Percentiles rank a stretch among this genome's conserved stretches.
Evolutionary conservation across 78 protist genomes (phyloP).

Genomic region (Dictyostelium citrinum): DNA sequence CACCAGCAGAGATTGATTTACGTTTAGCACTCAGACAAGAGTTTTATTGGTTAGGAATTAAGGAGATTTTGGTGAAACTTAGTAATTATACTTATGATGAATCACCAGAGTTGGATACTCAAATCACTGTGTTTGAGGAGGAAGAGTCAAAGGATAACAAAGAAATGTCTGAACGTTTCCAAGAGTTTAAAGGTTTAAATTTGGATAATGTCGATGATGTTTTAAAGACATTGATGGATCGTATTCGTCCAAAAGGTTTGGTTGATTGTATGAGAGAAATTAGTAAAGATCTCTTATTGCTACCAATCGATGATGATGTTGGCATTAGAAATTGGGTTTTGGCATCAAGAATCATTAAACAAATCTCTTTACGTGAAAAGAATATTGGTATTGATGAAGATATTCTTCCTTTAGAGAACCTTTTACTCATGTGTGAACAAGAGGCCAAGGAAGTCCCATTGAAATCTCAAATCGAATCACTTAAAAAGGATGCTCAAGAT

Average conservation of each 20-base stretch:
- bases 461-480: slow-evolving; percentile 38
- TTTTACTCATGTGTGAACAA: slow-evolving; percentile 68
- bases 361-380: slow-evolving; percentile 62
- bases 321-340: slow-evolving; percentile 65
- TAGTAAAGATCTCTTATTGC: slow-evolving; percentile 47
- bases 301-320: slow-evolving; percentile 39
- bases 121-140: slow-evolving; percentile 67
- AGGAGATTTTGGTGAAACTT: slow-evolving; percentile 47
- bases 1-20: slow-evolving; percentile 70
- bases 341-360: slow-evolving; percentile 63
- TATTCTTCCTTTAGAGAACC: slow-evolving; percentile 34
- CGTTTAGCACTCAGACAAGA: slow-evolving; percentile 59
- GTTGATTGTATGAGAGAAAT: slow-evolving; percentile 57
- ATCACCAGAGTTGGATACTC: slow-evolving; percentile 66
- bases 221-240: slow-evolving; percentile 37
- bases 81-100: slow-evolving; percentile 59
- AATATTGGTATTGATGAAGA: slow-evolving; percentile 61
- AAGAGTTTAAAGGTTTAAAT: slow-evolving; percentile 35
- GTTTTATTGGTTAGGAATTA: slow-evolving; percentile 74
- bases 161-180: slow-evolving; percentile 67
- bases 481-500: slow-evolving; percentile 18
- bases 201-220: slow-evolving; percentile 13
- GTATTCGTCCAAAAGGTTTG: slow-evolving; percentile 28
- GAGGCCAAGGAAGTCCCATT: slow-evolving; percentile 69
- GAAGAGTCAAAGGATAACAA: slow-evolving; percentile 70